Evolutionary conservation across 208 protist genomes (phyloP).

Genomic region (Sergeia podlipaevii): DNA sequence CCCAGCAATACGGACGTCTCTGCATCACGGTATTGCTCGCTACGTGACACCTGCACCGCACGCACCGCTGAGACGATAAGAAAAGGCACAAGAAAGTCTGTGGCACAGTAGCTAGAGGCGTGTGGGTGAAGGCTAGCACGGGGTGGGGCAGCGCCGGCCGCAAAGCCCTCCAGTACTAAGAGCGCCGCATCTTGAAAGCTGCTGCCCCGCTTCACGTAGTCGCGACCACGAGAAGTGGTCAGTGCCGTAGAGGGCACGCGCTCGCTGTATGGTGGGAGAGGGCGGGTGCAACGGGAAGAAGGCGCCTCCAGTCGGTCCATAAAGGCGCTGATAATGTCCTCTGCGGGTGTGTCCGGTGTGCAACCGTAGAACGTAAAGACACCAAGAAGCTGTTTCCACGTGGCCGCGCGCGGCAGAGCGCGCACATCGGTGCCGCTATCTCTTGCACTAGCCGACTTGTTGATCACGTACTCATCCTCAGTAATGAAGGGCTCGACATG

Average conservation of each 20-base stretch:
- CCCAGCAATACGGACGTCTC: conserved; percentile 72
- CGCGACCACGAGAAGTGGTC: conserved; percentile 38
- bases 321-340: conserved; percentile 71
- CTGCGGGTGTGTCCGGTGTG: conserved; percentile 65
- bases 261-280: conserved; percentile 80
- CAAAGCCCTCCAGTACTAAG: conserved; percentile 73
- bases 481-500: conserved; percentile 79
- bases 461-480: conserved; percentile 45
- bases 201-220: conserved; percentile 56
- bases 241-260: conserved; percentile 26
- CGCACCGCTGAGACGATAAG: conserved; percentile 58
- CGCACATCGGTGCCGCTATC: conserved; percentile 10
- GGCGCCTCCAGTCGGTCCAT: conserved; percentile 56
- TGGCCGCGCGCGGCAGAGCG: conserved; percentile 44
- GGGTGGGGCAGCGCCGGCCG: conserved; percentile 36
- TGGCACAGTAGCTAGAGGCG: conserved; percentile 79
- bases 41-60: conserved; percentile 37
- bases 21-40: conserved; percentile 46
- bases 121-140: conserved; percentile 72
- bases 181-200: conserved; percentile 73
- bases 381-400: conserved; percentile 89
- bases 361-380: conserved; percentile 88
- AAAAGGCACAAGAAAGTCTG: conserved; percentile 78
- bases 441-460: not conserved
- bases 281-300: conserved; percentile 34